phyloP scores from a whole-genome alignment of 2,329 filamentous ascomycete genomes.

The Colletotrichum lini region DNA sequence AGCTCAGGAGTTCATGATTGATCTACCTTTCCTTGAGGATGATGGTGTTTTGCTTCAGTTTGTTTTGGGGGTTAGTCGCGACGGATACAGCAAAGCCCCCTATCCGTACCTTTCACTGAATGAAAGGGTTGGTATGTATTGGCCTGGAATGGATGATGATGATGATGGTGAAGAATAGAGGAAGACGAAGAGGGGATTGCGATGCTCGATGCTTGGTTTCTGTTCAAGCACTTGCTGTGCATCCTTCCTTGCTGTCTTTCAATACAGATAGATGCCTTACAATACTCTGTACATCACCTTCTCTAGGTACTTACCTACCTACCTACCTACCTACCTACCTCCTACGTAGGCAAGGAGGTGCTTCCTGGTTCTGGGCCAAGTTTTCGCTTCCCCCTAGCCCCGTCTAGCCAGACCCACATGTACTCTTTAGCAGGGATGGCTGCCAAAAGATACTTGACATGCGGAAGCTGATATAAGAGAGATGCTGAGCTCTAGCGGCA shows the following conservation, averaged over 20 bases:
- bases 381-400: background rate
- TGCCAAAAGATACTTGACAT: background rate
- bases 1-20: slow-evolving; percentile 35
- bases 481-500: slow-evolving; percentile 3
- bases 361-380: slow-evolving; percentile 12
- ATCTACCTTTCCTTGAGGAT: slow-evolving; percentile 39
- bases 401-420: background rate
- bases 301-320: too few relatives aligned
- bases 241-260: background rate
- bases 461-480: background rate
- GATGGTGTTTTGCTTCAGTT: slow-evolving; percentile 37
- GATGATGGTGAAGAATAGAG: background rate
- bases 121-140: too few relatives aligned
- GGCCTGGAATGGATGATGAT: background rate
- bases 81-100: too few relatives aligned
- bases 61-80: background rate
- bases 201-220: background rate
- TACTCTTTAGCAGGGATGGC: background rate
- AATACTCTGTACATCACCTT: too few relatives aligned
- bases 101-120: too few relatives aligned
- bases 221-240: background rate
- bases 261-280: too few relatives aligned
- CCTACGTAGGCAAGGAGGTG: slow-evolving; percentile 4
- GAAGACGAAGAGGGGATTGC: background rate
- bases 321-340: too few relatives aligned